A percentile compares a stretch with the other conserved stretches of the same genome.
These are phyloP conservation scores for Tremella mesenterica DNA, from an alignment of 768 basidiomycete genomes.

Conservation along the genomic window DNA sequence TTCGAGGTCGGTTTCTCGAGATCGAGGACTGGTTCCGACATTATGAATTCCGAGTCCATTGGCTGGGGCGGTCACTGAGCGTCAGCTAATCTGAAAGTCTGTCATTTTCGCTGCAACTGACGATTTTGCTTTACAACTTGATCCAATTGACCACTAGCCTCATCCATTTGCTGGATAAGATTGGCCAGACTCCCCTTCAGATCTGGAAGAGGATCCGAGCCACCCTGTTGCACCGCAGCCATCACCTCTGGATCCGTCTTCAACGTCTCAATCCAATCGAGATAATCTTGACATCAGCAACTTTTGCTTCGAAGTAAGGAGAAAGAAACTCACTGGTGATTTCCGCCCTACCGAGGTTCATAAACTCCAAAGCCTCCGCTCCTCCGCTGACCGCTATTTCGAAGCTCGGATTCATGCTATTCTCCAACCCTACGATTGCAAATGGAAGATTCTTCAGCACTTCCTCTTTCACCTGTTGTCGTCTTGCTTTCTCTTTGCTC, in stretches of 20 bases:
- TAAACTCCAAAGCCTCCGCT: constrained; percentile 51
- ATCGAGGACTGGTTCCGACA: no score
- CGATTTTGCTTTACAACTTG: constrained; percentile 69
- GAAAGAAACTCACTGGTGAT: constrained; percentile 56
- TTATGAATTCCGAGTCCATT: no score
- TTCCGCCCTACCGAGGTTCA: constrained; percentile 60
- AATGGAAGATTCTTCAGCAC: constrained; percentile 81
- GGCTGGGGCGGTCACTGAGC: no score
- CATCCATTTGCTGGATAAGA: constrained; percentile 68
- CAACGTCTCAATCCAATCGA: constrained; percentile 18
- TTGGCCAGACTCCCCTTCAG: constrained; percentile 54
- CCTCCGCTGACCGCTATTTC: constrained; percentile 68
- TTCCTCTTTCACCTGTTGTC: constrained; percentile 76
- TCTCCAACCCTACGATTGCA: constrained; percentile 70
- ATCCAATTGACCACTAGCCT: constrained; percentile 70
- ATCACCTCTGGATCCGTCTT: constrained; percentile 43
- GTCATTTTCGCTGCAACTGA: no score
- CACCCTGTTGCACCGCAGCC: constrained; percentile 49
- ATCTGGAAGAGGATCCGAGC: constrained; percentile 5
- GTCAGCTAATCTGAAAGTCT: no score
- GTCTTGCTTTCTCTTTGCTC: constrained; percentile 66
- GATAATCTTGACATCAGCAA: constrained; percentile 24
- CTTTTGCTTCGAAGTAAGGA: neutral
- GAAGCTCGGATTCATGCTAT: constrained; percentile 59
- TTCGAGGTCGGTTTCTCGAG: no score